phyloP scores from a whole-genome alignment of 2,329 filamentous ascomycete genomes.

The Fusarium agapanthi region DNA sequence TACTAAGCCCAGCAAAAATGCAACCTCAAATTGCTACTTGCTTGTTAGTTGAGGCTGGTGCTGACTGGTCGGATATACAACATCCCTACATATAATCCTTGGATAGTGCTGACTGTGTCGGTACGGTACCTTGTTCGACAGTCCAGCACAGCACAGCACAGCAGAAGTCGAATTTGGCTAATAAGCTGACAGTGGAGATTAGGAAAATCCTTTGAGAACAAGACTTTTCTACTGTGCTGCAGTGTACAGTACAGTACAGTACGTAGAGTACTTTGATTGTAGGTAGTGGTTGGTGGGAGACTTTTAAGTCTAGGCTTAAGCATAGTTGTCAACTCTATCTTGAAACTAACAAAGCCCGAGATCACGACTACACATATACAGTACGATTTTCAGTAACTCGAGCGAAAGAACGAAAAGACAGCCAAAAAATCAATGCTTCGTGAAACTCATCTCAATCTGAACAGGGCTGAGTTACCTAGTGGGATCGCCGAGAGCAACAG shows the following conservation, averaged over 20 bases:
- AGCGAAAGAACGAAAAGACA: background rate
- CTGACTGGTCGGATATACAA: conserved; percentile 14
- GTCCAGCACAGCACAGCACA: background rate
- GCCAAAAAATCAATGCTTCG: background rate
- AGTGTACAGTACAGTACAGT: background rate
- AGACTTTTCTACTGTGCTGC: background rate
- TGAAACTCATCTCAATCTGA: background rate
- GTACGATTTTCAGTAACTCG: background rate
- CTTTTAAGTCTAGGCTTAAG: conserved; percentile 12
- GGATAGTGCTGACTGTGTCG: conserved; percentile 27
- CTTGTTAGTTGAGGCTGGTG: conserved; percentile 31
- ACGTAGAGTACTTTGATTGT: background rate
- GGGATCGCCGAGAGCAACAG: background rate
- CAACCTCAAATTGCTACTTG: conserved; percentile 23
- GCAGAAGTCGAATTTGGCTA: background rate
- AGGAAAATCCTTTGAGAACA: background rate
- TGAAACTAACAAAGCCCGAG: background rate
- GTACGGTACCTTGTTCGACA: background rate
- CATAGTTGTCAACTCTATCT: conserved; percentile 23
- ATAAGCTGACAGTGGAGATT: conserved; percentile 27
- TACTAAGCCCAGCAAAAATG: background rate
- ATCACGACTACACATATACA: background rate
- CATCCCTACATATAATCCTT: background rate
- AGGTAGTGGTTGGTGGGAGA: background rate
- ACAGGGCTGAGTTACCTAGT: conserved; percentile 1